Evolutionary conservation across 1,139 yeast species (phyloP), one percentile per base, ranked within the genome.

Genomic region (Kodamaea fungicola): DNA sequence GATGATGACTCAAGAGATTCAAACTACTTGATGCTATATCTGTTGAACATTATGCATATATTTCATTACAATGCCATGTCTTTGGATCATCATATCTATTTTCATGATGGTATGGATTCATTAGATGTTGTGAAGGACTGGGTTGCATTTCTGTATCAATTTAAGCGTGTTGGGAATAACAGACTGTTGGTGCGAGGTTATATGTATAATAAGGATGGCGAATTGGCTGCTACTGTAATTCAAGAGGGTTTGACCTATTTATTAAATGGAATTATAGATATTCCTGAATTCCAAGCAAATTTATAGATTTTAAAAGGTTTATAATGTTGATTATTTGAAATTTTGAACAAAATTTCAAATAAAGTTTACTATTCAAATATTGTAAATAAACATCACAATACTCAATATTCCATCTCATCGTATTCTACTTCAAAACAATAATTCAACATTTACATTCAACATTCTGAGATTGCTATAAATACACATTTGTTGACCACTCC

Each of bases 21-120:
- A 0, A 47, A 61, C 21, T 31, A 43, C 13, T 47, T 67, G 41
- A 51, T 70, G 57, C 42, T 55, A n/a, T 40, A 47, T 4, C 61
- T 74, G 7, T 50, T 70, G 34, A 71, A 71, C 42, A 61, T 62
- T 6, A 43, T 68, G 31, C 76, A 71, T 40, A 37, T 70, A 9
- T 67, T 59, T 46, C 76, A 71, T 46, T 71, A 70, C 51, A 65
- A 66, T 42, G 76, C 76, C 24, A 70, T 71, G 75, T 67, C 74
- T 3, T 51, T 71, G 28, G 76, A 70, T 44, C 76, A 71, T 45
- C 75, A 70, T 43, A 57, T 71, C 16, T 70, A 70, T 45, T 71
- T 71, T 50, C 75, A 70, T 36, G 61, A 59, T 33, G 57, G 60
- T 12, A 50, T 51, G 41, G 55, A 55, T 7, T 52, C 54, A 7